Conservation (phyloP, 2,329 filamentous ascomycete species). For the Colletotrichum orchidophilum region DNA sequence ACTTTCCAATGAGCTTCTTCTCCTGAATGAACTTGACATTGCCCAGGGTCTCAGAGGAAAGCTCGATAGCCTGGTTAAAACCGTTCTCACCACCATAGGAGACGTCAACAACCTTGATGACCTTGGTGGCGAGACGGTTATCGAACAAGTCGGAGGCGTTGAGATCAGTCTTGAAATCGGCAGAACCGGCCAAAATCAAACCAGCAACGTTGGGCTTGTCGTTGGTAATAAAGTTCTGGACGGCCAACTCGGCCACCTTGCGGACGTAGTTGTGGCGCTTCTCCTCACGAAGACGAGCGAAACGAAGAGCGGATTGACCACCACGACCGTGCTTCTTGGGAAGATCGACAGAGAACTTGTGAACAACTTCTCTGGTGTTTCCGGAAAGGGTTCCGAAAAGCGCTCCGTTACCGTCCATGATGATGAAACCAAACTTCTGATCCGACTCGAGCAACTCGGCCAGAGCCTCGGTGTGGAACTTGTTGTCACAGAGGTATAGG, state of each 20-base stretch:
- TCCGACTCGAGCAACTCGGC: constrained; percentile 98
- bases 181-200: constrained; percentile 93
- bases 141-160: constrained; percentile 99
- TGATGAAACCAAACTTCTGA: constrained; percentile 99
- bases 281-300: constrained; percentile 98
- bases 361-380: constrained; percentile 94
- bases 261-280: constrained; percentile 99
- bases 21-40: constrained; percentile 99
- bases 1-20: constrained; percentile 99
- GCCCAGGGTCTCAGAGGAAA: constrained; percentile 92
- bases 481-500: constrained; percentile 99
- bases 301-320: constrained; percentile 99
- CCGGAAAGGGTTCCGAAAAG: constrained; percentile 97
- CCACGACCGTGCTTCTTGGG: constrained; percentile 99
- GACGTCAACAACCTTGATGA: constrained; percentile 99
- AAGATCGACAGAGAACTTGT: constrained; percentile 98
- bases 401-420: constrained; percentile 99
- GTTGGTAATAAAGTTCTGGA: constrained; percentile 98
- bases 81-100: constrained; percentile 99
- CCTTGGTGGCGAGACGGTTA: constrained; percentile 87
- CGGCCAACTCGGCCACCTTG: constrained; percentile 96
- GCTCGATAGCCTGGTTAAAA: constrained; percentile 98
- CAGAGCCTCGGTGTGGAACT: constrained; percentile 97
- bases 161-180: constrained; percentile 99
- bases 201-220: constrained; percentile 99